A percentile compares a stretch with the other conserved stretches of the same genome.
phyloP scores from a whole-genome alignment of 805 yeast species.

The Myxozyma udenii region DNA sequence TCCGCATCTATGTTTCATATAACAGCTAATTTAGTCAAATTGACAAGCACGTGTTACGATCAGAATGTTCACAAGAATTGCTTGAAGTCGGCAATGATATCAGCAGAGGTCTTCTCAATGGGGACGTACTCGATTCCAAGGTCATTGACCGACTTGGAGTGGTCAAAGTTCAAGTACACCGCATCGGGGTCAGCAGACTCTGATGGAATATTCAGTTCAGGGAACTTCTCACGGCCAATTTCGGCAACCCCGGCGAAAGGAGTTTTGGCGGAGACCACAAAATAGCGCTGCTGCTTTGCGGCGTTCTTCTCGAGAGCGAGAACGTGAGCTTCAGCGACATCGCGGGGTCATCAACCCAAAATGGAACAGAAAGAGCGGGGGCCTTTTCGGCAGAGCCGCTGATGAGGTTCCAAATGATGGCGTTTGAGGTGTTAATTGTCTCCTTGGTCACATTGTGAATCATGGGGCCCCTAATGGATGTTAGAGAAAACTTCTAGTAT shows the following conservation, averaged over 20 bases:
- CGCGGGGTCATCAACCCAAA: conserved; percentile 57
- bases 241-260: conserved; percentile 11
- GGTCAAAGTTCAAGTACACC: conserved; percentile 10
- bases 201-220: conserved; percentile 17
- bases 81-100: no score
- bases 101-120: conserved; percentile 27
- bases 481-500: background rate
- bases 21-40: no score
- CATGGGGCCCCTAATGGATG: conserved; percentile 35
- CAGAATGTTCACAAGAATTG: no score
- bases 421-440: conserved; percentile 42
- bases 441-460: conserved; percentile 34
- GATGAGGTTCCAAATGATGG: conserved; percentile 36
- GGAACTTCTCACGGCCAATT: conserved; percentile 12
- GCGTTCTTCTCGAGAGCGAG: conserved; percentile 43
- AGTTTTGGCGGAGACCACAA: conserved; percentile 31
- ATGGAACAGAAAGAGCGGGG: conserved; percentile 30
- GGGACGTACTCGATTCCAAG: conserved; percentile 31
- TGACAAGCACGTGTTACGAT: no score
- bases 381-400: conserved; percentile 32
- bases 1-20: no score
- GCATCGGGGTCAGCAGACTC: background rate
- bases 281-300: conserved; percentile 34
- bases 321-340: conserved; percentile 58
- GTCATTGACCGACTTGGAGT: conserved; percentile 21